Conservation (phyloP, 805 yeast species). For the Debaryomyces castellii region DNA sequence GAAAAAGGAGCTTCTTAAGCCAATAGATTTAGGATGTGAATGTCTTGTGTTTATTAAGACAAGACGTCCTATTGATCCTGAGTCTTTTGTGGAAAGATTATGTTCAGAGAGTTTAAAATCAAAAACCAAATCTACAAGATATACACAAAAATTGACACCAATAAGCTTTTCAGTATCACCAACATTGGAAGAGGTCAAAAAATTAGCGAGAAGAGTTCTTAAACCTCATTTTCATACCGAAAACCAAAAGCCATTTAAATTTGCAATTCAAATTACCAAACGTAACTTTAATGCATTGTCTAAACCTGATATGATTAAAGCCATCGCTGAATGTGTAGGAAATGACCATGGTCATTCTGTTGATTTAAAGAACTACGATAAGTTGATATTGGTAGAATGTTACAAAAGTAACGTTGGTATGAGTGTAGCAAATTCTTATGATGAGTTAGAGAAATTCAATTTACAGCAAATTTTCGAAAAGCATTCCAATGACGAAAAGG, state of each 20-base stretch:
- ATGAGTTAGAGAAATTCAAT: conserved; percentile 65
- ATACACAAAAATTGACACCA: conserved; percentile 79
- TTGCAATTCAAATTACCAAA: conserved; percentile 78
- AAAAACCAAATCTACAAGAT: conserved; percentile 60
- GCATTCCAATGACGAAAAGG: conserved; percentile 9
- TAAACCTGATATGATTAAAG: conserved; percentile 69
- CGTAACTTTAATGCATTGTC: conserved; percentile 76
- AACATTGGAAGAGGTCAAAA: conserved; percentile 61
- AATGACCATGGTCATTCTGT: conserved; percentile 70
- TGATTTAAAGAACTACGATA: conserved; percentile 76
- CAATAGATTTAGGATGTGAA: conserved; percentile 71
- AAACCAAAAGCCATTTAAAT: conserved; percentile 44
- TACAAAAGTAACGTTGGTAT: conserved; percentile 87
- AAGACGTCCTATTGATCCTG: conserved; percentile 78
- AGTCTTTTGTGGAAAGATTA: conserved; percentile 58
- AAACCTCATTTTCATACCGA: conserved; percentile 63
- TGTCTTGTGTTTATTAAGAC: conserved; percentile 85
- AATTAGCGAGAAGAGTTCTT: conserved; percentile 59
- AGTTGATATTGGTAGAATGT: conserved; percentile 80
- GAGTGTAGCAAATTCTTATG: conserved; percentile 72
- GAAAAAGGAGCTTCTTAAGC: conserved; percentile 49
- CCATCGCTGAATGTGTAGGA: conserved; percentile 72
- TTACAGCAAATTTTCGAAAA: conserved; percentile 75
- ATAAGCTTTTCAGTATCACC: conserved; percentile 75
- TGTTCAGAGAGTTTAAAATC: conserved; percentile 59